Evolutionary conservation across 2,329 filamentous ascomycete genomes (phyloP).

Genomic region (Calonectria pauciramosa): DNA sequence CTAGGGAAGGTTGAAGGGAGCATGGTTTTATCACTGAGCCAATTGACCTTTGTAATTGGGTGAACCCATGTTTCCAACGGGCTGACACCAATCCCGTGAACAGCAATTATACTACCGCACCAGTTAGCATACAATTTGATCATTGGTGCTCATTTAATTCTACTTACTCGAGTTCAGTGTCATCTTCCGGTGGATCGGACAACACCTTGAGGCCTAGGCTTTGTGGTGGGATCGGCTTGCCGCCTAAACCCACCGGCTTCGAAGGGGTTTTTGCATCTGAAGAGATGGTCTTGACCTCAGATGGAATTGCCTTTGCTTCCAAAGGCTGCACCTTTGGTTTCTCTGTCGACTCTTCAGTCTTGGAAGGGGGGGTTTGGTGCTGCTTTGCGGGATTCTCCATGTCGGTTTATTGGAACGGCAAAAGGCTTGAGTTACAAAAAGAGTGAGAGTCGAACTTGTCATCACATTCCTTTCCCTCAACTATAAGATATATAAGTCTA

Average conservation of each 20-base stretch:
- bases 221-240: background rate
- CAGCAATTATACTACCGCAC: slow-evolving; percentile 14
- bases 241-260: background rate
- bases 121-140: background rate
- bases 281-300: background rate
- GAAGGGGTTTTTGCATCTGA: background rate
- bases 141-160: background rate
- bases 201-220: slow-evolving; percentile 18
- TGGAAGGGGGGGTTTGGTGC: background rate
- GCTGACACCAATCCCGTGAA: slow-evolving; percentile 28
- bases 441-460: background rate
- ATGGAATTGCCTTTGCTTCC: background rate
- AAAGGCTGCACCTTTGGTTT: background rate
- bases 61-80: slow-evolving; percentile 25
- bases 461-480: background rate
- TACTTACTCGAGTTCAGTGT: slow-evolving; percentile 20
- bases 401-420: background rate
- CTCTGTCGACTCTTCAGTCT: background rate
- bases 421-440: background rate
- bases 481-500: background rate
- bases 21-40: slow-evolving; percentile 22
- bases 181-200: background rate
- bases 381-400: background rate
- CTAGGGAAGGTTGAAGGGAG: slow-evolving; percentile 22
- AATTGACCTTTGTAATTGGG: slow-evolving; percentile 7